These are phyloP conservation scores for Fraxinus floribunda DNA, from an alignment of 305 asterid species.

Conservation along the genomic window DNA sequence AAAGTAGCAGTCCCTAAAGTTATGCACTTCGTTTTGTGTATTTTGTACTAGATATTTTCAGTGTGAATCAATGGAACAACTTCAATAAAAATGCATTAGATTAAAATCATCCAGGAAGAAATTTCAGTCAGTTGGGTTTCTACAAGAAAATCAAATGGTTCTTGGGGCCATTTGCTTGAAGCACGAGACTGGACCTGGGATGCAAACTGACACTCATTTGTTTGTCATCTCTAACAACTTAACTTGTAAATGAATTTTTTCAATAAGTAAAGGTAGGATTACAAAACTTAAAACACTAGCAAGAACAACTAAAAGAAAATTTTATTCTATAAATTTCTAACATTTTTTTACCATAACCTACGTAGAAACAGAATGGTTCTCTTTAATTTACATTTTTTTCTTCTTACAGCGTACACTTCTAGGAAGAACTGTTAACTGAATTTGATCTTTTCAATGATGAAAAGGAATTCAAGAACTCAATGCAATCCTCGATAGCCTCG, in stretches of 20 bases:
- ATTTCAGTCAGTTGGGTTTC: neutral
- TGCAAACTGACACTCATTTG: neutral
- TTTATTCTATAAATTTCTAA: neutral
- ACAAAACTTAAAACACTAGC: neutral
- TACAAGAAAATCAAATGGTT: neutral
- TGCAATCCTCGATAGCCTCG: constrained; percentile 32
- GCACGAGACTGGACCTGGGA: neutral
- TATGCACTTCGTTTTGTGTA: too few species aligned
- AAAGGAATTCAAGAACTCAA: constrained; percentile 27
- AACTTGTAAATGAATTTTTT: neutral
- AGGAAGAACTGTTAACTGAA: constrained; percentile 4
- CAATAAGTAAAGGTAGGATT: neutral
- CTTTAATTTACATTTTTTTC: neutral
- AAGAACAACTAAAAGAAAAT: neutral
- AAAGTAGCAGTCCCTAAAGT: too few species aligned
- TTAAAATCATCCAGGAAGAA: neutral
- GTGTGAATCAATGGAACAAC: neutral
- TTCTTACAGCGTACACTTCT: neutral
- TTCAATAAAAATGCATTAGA: neutral
- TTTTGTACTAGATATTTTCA: neutral
- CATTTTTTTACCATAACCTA: neutral
- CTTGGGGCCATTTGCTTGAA: neutral
- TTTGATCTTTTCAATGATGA: constrained; percentile 30
- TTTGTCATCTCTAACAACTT: neutral
- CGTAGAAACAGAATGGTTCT: neutral